Evolutionary conservation across 2,329 filamentous ascomycete species (phyloP), one percentile per base, ranked within the genome.

Genomic region (Aspergillus phoenicis): DNA sequence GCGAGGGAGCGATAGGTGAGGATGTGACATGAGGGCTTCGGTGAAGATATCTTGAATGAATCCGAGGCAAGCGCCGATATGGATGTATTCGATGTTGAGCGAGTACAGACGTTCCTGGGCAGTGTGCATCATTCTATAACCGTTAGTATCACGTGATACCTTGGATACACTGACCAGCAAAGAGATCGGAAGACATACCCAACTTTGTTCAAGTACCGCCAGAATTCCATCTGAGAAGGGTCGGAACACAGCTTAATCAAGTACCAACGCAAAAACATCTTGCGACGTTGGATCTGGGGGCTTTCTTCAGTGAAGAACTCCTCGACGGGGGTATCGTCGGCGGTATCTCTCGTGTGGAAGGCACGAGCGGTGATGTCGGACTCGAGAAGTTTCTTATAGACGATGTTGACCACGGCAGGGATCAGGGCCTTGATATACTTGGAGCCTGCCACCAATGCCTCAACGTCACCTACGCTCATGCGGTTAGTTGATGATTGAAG

Each of bases 361-460:
- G 90, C 89, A 57, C 89, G 85, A 1, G 91, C 90, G 4, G 91
- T 95, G 74, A 94, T 91, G 72, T 94, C 91, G 76, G 91, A 91
- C 70, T 88, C 85, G 10, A 94, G 81, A 0, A 95, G 84, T 73
- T 94, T 94, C 71, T 88, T 87, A 80, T 94, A 95, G 36, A 94
- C 89, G 62, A 93, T 90, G 76, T 93, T 92, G 70, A 94, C 90
- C 22, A 95, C 85, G 49, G 90, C 88, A 1, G 91, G 91, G 64
- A 94, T 92, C 33, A 94, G 84, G n/a, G 88, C 86, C 70, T 89
- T 90, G 79, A 93, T 89, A 77, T 92, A 92, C 74, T 91, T 91
- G 61, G 86, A 82, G 64, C 89, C 90, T 2, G 82, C 81, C 13
- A 85, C 82, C 39, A 93, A 83, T 41, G 89, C 89, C 66, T 90